phyloP scores from a whole-genome alignment of 2,329 filamentous ascomycete species.

The Claviceps digitariae region DNA sequence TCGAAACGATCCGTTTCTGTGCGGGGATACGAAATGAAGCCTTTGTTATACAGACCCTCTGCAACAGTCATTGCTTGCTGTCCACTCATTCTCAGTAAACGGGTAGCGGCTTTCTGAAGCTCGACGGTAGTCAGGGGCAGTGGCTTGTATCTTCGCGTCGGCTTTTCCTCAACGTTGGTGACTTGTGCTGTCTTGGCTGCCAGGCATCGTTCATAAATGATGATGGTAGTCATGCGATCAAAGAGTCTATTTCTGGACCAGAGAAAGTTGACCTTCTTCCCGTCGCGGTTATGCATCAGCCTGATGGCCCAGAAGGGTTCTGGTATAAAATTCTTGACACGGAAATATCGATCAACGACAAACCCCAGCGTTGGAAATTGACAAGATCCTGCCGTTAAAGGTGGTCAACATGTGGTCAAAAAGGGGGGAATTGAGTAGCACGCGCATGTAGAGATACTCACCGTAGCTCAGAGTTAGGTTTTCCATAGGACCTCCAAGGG shows the following conservation, averaged over 20 bases:
- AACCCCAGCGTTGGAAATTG: constrained; percentile 96
- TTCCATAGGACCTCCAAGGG: constrained; percentile 53
- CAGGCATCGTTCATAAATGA: constrained; percentile 80
- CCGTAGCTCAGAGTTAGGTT: constrained; percentile 69
- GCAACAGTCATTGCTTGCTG: constrained; percentile 81
- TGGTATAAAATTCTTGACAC: constrained; percentile 84
- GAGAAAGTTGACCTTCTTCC: constrained; percentile 66
- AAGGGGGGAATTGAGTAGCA: background rate
- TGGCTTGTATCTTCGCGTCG: constrained; percentile 87
- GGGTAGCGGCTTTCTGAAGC: constrained; percentile 86
- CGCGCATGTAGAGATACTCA: constrained; percentile 22
- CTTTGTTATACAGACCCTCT: constrained; percentile 80
- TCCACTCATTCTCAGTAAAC: constrained; percentile 80
- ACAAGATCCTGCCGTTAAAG: constrained; percentile 55
- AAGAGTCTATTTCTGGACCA: constrained; percentile 80
- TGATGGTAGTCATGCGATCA: constrained; percentile 65
- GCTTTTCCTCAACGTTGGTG: constrained; percentile 75
- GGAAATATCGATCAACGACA: constrained; percentile 90
- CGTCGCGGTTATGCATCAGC: constrained; percentile 63
- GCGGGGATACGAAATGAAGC: constrained; percentile 93
- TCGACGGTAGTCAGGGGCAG: constrained; percentile 91
- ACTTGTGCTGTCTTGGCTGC: constrained; percentile 64
- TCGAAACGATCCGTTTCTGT: constrained; percentile 97
- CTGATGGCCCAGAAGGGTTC: constrained; percentile 91
- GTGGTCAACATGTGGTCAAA: background rate